Conservation (phyloP, 495 filamentous ascomycete genomes). For the Baudoinia panamericana region DNA sequence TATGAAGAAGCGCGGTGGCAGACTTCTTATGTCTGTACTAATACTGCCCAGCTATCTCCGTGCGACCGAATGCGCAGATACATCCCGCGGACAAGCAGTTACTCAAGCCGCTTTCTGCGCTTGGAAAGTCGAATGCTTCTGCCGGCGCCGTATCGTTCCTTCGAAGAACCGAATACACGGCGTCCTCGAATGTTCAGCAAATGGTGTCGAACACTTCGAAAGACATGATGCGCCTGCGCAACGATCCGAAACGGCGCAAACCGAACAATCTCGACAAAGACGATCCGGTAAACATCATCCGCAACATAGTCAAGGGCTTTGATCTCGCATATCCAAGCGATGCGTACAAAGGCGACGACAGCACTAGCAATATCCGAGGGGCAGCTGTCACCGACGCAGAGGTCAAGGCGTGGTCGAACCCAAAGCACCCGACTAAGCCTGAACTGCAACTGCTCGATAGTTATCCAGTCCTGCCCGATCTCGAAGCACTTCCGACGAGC, state of each 20-base stretch:
- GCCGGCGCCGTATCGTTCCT: conserved; percentile 62
- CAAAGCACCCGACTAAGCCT: conserved; percentile 74
- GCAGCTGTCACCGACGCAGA: conserved; percentile 45
- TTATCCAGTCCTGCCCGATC: conserved; percentile 73
- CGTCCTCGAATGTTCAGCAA: conserved; percentile 44
- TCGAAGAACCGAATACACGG: conserved; percentile 90
- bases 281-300: conserved; percentile 68
- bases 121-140: conserved; percentile 49
- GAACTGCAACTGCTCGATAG: conserved; percentile 63
- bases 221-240: conserved; percentile 25
- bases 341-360: conserved; percentile 43
- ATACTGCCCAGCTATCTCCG: conserved; percentile 60
- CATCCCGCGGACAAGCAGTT: conserved; percentile 75
- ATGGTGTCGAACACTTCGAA: conserved; percentile 32
- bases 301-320: conserved; percentile 74
- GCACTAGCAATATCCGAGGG: conserved; percentile 37
- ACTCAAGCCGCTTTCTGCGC: conserved; percentile 60
- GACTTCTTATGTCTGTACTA: background rate
- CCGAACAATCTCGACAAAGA: conserved; percentile 48
- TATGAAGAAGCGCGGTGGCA: conserved; percentile 35
- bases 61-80: conserved; percentile 23
- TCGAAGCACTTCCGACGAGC: conserved; percentile 76
- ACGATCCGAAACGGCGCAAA: conserved; percentile 29
- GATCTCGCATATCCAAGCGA: conserved; percentile 61
- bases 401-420: conserved; percentile 53